A percentile compares a stretch with the other conserved stretches of the same genome.
phyloP scores from a whole-genome alignment of 805 yeast genomes.

The Candida vartiovaarae region DNA sequence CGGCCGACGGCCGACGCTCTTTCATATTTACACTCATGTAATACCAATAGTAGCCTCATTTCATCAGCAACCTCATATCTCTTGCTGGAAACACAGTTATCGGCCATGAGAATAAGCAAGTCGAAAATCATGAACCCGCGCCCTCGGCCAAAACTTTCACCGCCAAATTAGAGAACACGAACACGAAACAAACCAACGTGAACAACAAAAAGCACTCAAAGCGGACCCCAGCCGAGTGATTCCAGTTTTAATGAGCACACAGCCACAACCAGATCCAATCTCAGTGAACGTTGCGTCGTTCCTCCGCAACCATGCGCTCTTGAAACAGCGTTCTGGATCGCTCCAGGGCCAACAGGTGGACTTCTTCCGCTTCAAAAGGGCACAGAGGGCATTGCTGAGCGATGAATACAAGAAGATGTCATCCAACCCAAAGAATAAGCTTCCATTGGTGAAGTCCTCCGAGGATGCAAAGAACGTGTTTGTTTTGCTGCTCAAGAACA shows the following conservation, averaged over 20 bases:
- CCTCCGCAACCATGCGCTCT: conserved; percentile 53
- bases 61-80: too few species aligned
- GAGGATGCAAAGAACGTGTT: conserved; percentile 57
- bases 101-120: too few species aligned
- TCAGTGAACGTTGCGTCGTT: conserved; percentile 66
- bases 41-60: too few species aligned
- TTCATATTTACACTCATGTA: too few species aligned
- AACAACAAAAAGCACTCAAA: too few species aligned
- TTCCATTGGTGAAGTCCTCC: conserved; percentile 44
- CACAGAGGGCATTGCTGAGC: conserved; percentile 67
- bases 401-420: conserved; percentile 58
- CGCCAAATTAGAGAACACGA: too few species aligned
- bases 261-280: conserved; percentile 35
- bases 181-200: too few species aligned
- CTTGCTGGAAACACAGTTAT: too few species aligned
- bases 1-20: too few species aligned
- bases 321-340: conserved; percentile 81
- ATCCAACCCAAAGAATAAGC: conserved; percentile 36
- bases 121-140: too few species aligned
- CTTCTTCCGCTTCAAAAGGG: conserved; percentile 83
- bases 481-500: conserved; percentile 61
- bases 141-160: too few species aligned
- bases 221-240: too few species aligned
- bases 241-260: background rate
- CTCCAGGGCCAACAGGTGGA: conserved; percentile 64